phyloP scores from a whole-genome alignment of 2,329 filamentous ascomycete genomes.

The Ophiostoma piceae region DNA sequence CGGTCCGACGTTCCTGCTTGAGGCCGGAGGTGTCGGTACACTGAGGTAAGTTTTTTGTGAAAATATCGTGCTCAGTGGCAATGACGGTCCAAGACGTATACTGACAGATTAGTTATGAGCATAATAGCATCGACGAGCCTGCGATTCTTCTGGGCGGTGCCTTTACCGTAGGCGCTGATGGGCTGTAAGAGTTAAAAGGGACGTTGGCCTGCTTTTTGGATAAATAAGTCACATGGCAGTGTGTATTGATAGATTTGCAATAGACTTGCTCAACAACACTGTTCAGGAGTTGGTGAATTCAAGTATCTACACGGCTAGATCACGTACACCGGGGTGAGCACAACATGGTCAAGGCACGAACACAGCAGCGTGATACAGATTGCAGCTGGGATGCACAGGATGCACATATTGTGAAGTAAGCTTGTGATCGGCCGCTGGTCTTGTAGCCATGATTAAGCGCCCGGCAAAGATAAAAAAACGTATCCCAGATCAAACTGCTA shows the following conservation, averaged over 20 bases:
- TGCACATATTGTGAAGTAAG: not conserved
- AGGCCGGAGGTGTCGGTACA: constrained; percentile 79
- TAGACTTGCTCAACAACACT: not conserved
- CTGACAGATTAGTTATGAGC: constrained; percentile 60
- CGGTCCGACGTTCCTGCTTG: constrained; percentile 74
- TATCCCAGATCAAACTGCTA: not conserved
- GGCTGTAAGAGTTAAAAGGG: constrained; percentile 19
- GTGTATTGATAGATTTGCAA: not conserved
- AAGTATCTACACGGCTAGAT: not conserved
- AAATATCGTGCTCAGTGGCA: constrained; percentile 17
- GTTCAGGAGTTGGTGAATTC: not conserved
- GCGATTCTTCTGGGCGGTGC: constrained; percentile 72
- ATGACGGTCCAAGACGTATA: constrained; percentile 10
- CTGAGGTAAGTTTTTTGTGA: constrained; percentile 52
- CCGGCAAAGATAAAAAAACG: not conserved
- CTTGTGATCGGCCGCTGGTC: not conserved
- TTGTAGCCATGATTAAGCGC: not conserved
- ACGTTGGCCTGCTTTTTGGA: not conserved
- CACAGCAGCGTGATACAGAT: not conserved
- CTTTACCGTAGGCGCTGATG: constrained; percentile 48
- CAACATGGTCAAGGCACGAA: not conserved
- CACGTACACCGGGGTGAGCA: not conserved
- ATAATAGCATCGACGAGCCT: constrained; percentile 70
- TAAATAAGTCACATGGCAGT: not conserved
- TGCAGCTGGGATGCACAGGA: not conserved